phyloP scores from a whole-genome alignment of 768 basidiomycete genomes.

The Melanogaster broomeanus region DNA sequence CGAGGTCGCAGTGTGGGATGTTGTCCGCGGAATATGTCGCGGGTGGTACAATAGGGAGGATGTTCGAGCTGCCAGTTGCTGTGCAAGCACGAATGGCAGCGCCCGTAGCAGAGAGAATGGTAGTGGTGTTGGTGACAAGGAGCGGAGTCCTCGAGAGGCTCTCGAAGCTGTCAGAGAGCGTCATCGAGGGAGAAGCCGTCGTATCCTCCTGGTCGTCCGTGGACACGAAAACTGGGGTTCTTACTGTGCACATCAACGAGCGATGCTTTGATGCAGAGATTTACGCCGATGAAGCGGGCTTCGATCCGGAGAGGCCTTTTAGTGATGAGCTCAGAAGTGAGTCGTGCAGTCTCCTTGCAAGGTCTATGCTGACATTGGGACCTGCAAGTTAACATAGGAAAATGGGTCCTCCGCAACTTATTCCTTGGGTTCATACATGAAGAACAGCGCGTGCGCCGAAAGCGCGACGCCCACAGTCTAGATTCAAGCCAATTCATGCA shows the following conservation, averaged over 20 bases:
- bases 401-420: constrained; percentile 86
- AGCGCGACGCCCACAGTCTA: constrained; percentile 28
- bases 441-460: constrained; percentile 50
- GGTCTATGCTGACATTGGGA: constrained; percentile 5
- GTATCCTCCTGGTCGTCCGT: constrained; percentile 83
- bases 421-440: constrained; percentile 79
- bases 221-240: constrained; percentile 87
- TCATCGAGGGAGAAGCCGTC: constrained; percentile 94
- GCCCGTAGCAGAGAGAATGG: constrained; percentile 33
- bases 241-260: constrained; percentile 87
- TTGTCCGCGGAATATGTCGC: constrained; percentile 73
- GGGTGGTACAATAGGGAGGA: constrained; percentile 71
- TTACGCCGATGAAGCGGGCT: constrained; percentile 90
- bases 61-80: constrained; percentile 55
- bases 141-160: constrained; percentile 75
- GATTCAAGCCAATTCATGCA: constrained; percentile 17
- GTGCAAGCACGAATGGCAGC: constrained; percentile 46
- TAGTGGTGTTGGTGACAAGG: constrained; percentile 39
- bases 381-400: constrained; percentile 81
- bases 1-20: constrained; percentile 91
- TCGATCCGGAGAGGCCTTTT: constrained; percentile 56
- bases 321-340: constrained; percentile 81
- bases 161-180: constrained; percentile 85
- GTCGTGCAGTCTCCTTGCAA: constrained; percentile 31
- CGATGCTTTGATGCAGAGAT: constrained; percentile 93